Base-by-base conservation (phyloP, 2,329 filamentous ascomycete species). In the Penicillium concentricum region DNA sequence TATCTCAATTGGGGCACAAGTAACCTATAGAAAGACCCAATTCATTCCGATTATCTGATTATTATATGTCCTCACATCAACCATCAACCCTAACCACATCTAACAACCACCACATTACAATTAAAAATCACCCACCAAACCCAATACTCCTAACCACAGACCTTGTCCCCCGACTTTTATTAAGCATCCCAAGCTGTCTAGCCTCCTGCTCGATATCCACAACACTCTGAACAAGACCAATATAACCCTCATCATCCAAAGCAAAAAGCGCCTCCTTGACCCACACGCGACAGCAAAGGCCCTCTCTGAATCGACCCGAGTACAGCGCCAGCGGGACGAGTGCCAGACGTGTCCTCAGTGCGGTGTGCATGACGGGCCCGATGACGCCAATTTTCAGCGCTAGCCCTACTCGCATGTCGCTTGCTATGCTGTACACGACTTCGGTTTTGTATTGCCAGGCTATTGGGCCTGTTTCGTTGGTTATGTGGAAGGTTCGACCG, bases 171-270 rank as follows among this genome's bases (percentile, higher is more conserved):
- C 39, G 39, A 37, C 50, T 60, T 53, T 57, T 58, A 28, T 50
- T 44, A 10, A 58, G 15, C 26, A 59, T 58, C 10, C 50, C 58
- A 32, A 52, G 37, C 24, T 48, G 46, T 16, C 46, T 58, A 8
- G 57, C 61, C 42, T 70, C 64, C 20, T 49, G 56, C 39, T 67
- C 62, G 30, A 69, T 56, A 4, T 56, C 57, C 6, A 38, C 12
- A 18, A 65, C 53, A 16, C 45, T 48, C 37, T 42, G 55, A 1
- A 32, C 35, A 24, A 69, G 49, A 46, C 61, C 52, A 12, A 69
- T 52, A 47, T 65, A 65, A 2, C 64, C 65, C 32, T 67, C 58
- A 38, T 67, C 55, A 55, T 70, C 66, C 8, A 70, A 53, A 5
- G 57, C 61, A 47, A 61, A 62, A 30, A 68, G 37, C 4, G 63